phyloP scores from a whole-genome alignment of 192 early-diverging fungal species.

The Rhizoclosmatium sp. region DNA sequence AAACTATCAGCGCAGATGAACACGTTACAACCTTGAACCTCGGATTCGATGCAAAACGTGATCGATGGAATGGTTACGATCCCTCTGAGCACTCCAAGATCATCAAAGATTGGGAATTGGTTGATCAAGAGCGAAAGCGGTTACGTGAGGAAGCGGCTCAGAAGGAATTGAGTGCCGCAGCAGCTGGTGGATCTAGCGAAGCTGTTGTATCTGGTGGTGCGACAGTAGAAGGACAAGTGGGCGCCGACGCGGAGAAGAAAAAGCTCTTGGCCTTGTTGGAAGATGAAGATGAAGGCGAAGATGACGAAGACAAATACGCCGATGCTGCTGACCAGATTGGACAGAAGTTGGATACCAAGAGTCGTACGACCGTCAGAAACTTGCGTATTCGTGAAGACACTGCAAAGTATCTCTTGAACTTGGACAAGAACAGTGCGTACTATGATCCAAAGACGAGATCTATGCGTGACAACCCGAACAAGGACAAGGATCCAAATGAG shows the following conservation, averaged over 20 bases:
- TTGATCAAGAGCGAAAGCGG: slow-evolving; percentile 87
- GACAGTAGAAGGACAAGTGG: slow-evolving; percentile 7
- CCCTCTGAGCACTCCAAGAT: slow-evolving; percentile 80
- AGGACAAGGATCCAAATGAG: slow-evolving; percentile 65
- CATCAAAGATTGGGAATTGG: slow-evolving; percentile 88
- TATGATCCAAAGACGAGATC: slow-evolving; percentile 99
- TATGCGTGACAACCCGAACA: slow-evolving; percentile 96
- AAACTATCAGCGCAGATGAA: slow-evolving; percentile 87
- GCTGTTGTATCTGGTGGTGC: neutral
- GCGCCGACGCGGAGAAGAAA: slow-evolving; percentile 9
- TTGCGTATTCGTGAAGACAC: slow-evolving; percentile 99
- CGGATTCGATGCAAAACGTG: slow-evolving; percentile 94
- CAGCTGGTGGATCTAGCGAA: slow-evolving; percentile 20
- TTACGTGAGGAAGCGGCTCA: slow-evolving; percentile 72
- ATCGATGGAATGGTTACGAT: slow-evolving; percentile 99
- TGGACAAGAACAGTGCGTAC: slow-evolving; percentile 93
- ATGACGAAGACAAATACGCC: slow-evolving; percentile 91
- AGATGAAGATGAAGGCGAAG: slow-evolving; percentile 80
- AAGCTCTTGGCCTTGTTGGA: slow-evolving; percentile 45
- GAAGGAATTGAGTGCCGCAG: slow-evolving; percentile 44
- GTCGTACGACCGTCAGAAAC: slow-evolving; percentile 93
- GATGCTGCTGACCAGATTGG: slow-evolving; percentile 86
- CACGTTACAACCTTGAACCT: slow-evolving; percentile 75
- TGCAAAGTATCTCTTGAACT: slow-evolving; percentile 96
- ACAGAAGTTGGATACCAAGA: slow-evolving; percentile 87